phyloP scores from a whole-genome alignment of 2,329 filamentous ascomycete genomes.

The Cercospora zeina region DNA sequence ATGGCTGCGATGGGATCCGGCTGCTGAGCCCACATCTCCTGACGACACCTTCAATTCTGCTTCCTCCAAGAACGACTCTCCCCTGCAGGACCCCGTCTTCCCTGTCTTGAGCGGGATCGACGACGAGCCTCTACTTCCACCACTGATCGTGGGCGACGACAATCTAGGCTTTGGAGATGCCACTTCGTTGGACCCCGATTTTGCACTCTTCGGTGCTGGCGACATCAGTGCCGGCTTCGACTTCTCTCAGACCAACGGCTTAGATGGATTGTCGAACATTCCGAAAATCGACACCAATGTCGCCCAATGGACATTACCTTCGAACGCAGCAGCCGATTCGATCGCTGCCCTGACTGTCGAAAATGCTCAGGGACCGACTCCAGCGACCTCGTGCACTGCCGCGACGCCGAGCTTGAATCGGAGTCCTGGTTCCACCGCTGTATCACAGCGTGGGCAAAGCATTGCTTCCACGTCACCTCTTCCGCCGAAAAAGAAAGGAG shows the following conservation, averaged over 20 bases:
- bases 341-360: conserved; percentile 30
- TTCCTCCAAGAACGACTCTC: conserved; percentile 42
- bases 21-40: conserved; percentile 40
- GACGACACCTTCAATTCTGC: conserved; percentile 40
- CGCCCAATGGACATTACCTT: conserved; percentile 32
- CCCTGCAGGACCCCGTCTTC: conserved; percentile 38
- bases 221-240: conserved; percentile 35
- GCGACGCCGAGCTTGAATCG: conserved; percentile 34
- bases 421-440: conserved; percentile 37
- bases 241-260: conserved; percentile 30
- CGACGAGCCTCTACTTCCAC: conserved; percentile 36
- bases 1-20: conserved; percentile 52
- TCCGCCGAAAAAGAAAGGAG: conserved; percentile 40
- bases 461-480: conserved; percentile 38
- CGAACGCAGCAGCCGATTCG: conserved; percentile 24
- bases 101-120: conserved; percentile 31
- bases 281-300: conserved; percentile 33
- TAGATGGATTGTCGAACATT: conserved; percentile 26
- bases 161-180: conserved; percentile 32
- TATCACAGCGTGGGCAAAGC: conserved; percentile 34
- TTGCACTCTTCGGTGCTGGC: conserved; percentile 34
- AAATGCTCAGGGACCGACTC: conserved; percentile 24
- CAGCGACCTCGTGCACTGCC: conserved; percentile 25
- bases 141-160: conserved; percentile 41
- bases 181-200: conserved; percentile 22